Base-by-base conservation (phyloP, 257 asterid species). In the Mentha longifolia region DNA sequence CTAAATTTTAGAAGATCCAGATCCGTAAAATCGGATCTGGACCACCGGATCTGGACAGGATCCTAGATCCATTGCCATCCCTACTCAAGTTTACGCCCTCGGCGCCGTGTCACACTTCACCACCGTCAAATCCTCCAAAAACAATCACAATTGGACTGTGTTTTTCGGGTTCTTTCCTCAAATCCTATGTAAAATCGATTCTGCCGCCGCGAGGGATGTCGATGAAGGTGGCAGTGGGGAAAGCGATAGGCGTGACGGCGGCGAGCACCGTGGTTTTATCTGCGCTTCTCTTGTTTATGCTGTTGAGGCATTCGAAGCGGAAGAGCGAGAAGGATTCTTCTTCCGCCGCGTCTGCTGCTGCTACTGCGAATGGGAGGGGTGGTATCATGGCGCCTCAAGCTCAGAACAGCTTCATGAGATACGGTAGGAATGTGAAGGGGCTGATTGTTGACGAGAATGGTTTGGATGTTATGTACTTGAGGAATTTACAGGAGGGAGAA, bases 381-480 rank as follows among this genome's bases (percentile, higher is more conserved):
- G 61, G 16, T 13, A 74, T 82, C 0, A 80, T 56, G 72, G 70
- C 49, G 74, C 79, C 72, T 4, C 77, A 31, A 31, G 35, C 35
- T 31, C 35, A 46, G 30, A 67, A 57, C 13, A 72, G 47, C 46
- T 88, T 94, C 22, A 45, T 54, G 67, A 69, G 86, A 61, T 84
- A 88, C 73, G 72, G 79, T 9, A 92, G 98, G 3, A 84, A 91
- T 47, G 65, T 94, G 15, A 91, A 88, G 69, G 99, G 96, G 13
- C 73, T 94, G 63, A 89, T 94, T 28, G 96, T 94, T 8, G 99
- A 91, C 72, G 99, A 91, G 76, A 76, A 89, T 70, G 99, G 99
- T 1, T 61, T 94, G 84, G 99, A 94, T 71, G 99, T 94, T 31
- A 64, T 94, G 68, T 94, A 94, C 58, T 94, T 97, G 99, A 89